Conservation (phyloP, 2,329 filamentous ascomycete species). For the Phialocephala sp. region DNA sequence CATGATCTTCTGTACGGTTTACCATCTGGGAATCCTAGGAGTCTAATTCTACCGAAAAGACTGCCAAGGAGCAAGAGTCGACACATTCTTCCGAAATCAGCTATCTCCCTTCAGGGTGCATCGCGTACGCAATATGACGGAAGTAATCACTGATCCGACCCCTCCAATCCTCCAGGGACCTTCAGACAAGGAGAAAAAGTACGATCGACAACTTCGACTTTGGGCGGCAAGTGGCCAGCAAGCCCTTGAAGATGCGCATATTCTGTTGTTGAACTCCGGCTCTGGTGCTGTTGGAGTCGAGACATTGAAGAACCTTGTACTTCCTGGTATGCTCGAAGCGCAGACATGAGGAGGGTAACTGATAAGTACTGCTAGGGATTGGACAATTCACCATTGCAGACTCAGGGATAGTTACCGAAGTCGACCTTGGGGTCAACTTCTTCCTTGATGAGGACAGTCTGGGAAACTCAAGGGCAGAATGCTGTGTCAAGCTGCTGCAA, state of each 20-base stretch:
- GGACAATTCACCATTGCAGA: constrained; percentile 93
- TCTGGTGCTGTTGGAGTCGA: constrained; percentile 89
- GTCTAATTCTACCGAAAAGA: too few relatives aligned
- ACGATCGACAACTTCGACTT: constrained; percentile 91
- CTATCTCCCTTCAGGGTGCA: neutral
- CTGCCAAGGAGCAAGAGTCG: neutral
- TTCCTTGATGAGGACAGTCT: constrained; percentile 83
- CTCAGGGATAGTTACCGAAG: constrained; percentile 74
- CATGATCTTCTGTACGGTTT: neutral
- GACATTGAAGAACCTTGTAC: constrained; percentile 93
- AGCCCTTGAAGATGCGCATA: constrained; percentile 86
- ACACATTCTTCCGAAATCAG: neutral
- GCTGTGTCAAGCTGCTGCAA: constrained; percentile 75
- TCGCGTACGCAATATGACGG: constrained; percentile 35
- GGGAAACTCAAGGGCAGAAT: constrained; percentile 78
- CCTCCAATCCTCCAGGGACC: constrained; percentile 56
- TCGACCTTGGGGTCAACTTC: constrained; percentile 94
- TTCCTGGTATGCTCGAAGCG: constrained; percentile 67
- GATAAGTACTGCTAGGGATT: constrained; percentile 62
- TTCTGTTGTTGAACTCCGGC: constrained; percentile 89
- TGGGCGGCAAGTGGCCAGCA: constrained; percentile 94
- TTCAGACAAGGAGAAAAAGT: constrained; percentile 73
- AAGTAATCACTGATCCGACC: constrained; percentile 40
- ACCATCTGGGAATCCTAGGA: too few relatives aligned
- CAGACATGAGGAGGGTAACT: constrained; percentile 14